A percentile compares a stretch with the other conserved stretches of the same genome.
Conservation (phyloP, 257 asterid genomes). For the Primulina eburnea region DNA sequence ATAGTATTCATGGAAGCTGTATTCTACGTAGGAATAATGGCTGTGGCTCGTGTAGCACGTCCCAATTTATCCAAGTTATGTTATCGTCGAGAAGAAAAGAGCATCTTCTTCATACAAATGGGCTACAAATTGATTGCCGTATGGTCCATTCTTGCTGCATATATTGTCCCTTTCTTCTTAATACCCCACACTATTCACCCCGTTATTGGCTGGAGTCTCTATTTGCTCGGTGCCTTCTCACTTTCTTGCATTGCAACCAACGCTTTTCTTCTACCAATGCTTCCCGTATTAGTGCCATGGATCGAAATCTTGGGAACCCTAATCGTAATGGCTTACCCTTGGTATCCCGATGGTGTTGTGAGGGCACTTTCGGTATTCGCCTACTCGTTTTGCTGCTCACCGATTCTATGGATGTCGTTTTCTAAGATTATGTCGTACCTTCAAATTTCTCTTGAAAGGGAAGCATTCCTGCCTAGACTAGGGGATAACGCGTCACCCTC, state of each 20-base stretch:
- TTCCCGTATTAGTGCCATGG: conserved; percentile 68
- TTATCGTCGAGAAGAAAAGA: conserved; percentile 69
- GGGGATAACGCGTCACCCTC: conserved; percentile 55
- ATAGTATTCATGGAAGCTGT: conserved; percentile 49
- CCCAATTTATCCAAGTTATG: conserved; percentile 72
- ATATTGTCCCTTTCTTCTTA: conserved; percentile 58
- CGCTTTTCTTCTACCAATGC: conserved; percentile 60
- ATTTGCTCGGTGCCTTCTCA: conserved; percentile 64
- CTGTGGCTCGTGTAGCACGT: conserved; percentile 68
- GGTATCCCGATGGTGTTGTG: conserved; percentile 69
- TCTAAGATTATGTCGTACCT: conserved; percentile 57
- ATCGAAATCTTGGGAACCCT: conserved; percentile 65
- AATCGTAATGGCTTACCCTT: conserved; percentile 83
- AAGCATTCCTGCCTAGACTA: conserved; percentile 68
- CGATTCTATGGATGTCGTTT: conserved; percentile 49
- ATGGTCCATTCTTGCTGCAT: conserved; percentile 71
- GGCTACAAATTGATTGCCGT: conserved; percentile 67
- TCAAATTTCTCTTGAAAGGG: conserved; percentile 62
- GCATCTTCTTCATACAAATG: conserved; percentile 47
- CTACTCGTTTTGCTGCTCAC: conserved; percentile 72
- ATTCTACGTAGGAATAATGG: conserved; percentile 60
- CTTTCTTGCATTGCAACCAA: conserved; percentile 54
- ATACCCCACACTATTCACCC: conserved; percentile 88
- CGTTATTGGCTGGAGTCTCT: conserved; percentile 72
- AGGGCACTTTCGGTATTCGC: conserved; percentile 70